Evolutionary conservation across 495 filamentous ascomycete species (phyloP).

Genomic region (Friedmanniomyces endolithicus): DNA sequence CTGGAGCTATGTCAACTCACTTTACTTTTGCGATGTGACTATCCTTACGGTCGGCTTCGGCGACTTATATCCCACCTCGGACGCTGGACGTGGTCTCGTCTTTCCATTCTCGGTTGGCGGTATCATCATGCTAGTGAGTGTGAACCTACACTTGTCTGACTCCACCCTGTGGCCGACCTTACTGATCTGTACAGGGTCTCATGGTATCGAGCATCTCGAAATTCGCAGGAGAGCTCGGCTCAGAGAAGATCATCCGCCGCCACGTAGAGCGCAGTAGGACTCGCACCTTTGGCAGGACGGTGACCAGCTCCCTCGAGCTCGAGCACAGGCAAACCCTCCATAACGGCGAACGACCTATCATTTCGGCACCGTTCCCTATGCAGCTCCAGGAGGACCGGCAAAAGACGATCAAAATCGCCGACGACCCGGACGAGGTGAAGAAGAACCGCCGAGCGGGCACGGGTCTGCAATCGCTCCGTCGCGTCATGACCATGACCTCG

Average conservation of each 20-base stretch:
- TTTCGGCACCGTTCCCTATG: constrained; percentile 10
- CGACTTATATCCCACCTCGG: constrained; percentile 38
- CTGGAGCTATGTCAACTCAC: constrained; percentile 40
- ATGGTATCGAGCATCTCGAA: constrained; percentile 33
- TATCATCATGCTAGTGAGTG: constrained; percentile 30
- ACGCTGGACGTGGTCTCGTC: constrained; percentile 32
- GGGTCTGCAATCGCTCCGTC: constrained; percentile 1
- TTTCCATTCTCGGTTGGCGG: constrained; percentile 36
- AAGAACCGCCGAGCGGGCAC: neutral
- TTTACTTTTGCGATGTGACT: constrained; percentile 56
- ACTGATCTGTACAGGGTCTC: constrained; percentile 21
- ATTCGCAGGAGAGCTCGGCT: constrained; percentile 49
- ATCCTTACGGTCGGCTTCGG: constrained; percentile 57
- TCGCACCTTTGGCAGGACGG: constrained; percentile 43
- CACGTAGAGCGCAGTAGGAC: constrained; percentile 49
- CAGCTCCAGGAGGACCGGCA: neutral
- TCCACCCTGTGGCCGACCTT: too few species aligned
- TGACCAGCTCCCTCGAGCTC: constrained; percentile 34
- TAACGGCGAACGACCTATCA: constrained; percentile 6
- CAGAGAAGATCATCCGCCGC: constrained; percentile 53
- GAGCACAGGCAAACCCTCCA: constrained; percentile 10
- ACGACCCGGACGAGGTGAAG: neutral
- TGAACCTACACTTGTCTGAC: too few species aligned
- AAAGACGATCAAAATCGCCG: constrained; percentile 9
- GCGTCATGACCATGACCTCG: neutral